Base-by-base conservation (phyloP, 768 basidiomycete genomes). In the Pisolithus marmoratus region DNA sequence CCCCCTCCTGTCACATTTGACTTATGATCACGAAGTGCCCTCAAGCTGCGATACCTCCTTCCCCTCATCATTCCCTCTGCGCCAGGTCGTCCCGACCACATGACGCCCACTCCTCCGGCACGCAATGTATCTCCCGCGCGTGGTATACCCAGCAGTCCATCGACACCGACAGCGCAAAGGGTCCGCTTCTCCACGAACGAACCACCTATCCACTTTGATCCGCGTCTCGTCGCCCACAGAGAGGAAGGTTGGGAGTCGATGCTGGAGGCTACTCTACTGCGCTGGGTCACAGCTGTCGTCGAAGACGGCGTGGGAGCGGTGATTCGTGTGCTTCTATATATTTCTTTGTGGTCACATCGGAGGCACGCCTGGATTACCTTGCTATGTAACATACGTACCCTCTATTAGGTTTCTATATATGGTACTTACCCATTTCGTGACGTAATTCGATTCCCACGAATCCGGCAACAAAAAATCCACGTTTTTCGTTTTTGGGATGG, bases 171-270 rank as follows among this genome's bases (percentile, higher is more conserved):
- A 5, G 12, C 34, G 34, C 34, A 34, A 34, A 66, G 61, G 45
- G 49, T 64, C 26, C 70, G 73, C 22, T 77, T 75, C 52, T 63
- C 70, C 19, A 60, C 68, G 9, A 59, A 70, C 4, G 80, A 81
- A 50, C 72, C 77, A 0, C 72, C 79, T 0, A 66, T 89, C 27
- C 50, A 74, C 5, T 94, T 95, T 55, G 90, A 94, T 60, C 81
- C 88, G 0, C 78, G 79, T 42, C 65, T 82, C 2, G 80, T 94
- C 2, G 92, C 90, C 26, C 74, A 81, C 52, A 81, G 75, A 51
- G 90, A 87, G 11, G 75, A 78, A 0, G 90, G 87, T 0, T 95
- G 92, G 92, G 84, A 90, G 51, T 71, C 72, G 23, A 90, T 92
- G 86, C 73, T 95, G 5, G 82, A 87, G 63, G 60, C 60, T 20